A percentile compares a stretch with the other conserved stretches of the same genome.
phyloP scores from a whole-genome alignment of 352 stramenopile species.

The Thalassiosira delicatula region DNA sequence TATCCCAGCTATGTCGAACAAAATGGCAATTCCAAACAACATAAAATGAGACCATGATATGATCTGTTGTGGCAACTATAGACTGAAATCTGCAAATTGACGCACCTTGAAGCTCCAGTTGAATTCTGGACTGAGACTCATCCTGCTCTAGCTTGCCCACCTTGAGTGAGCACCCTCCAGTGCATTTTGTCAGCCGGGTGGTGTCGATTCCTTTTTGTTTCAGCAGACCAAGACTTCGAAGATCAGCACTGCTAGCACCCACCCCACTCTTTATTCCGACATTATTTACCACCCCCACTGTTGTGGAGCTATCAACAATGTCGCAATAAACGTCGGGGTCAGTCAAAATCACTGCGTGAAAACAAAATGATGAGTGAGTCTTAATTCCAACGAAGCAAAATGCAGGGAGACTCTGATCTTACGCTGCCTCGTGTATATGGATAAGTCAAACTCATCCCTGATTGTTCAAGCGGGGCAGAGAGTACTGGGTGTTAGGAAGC shows the following conservation, averaged over 20 bases:
- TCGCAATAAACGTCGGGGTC: slow-evolving; percentile 21
- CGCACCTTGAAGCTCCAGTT: background rate
- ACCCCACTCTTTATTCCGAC: too few relatives aligned
- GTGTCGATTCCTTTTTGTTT: background rate
- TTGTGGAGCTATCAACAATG: slow-evolving; percentile 2
- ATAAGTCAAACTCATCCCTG: too few relatives aligned
- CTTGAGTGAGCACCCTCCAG: background rate
- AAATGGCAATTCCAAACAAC: too few relatives aligned
- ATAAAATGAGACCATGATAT: background rate
- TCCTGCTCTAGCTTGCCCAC: background rate
- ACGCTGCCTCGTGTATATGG: too few relatives aligned
- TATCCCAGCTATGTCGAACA: too few relatives aligned
- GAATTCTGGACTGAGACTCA: background rate
- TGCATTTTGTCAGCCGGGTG: background rate
- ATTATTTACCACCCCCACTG: background rate
- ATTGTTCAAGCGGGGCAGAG: too few relatives aligned
- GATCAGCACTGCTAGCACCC: background rate
- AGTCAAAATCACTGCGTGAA: too few relatives aligned
- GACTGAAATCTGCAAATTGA: background rate
- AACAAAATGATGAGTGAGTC: too few relatives aligned
- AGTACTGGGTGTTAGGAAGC: too few relatives aligned
- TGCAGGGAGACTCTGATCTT: too few relatives aligned
- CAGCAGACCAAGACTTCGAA: background rate
- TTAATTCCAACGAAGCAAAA: too few relatives aligned
- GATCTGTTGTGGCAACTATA: background rate